Percentiles rank a stretch among this genome's conserved stretches.
phyloP scores from a whole-genome alignment of 768 basidiomycete species.

The Cantharellus anzutake region DNA sequence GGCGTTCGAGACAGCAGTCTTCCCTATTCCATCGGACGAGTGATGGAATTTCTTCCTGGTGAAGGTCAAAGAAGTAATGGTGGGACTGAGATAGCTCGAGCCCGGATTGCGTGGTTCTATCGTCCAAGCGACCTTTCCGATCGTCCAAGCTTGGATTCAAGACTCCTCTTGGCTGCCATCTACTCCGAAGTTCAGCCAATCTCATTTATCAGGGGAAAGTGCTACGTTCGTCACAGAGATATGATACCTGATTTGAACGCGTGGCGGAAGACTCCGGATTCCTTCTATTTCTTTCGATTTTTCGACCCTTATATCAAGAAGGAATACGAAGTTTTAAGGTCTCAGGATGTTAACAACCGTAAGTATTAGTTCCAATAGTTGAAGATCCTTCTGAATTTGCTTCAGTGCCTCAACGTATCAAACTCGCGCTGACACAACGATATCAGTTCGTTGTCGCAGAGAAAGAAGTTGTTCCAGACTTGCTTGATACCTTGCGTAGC shows the following conservation, averaged over 20 bases:
- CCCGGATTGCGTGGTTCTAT: constrained; percentile 91
- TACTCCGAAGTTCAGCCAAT: constrained; percentile 94
- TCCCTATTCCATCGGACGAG: constrained; percentile 86
- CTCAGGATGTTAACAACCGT: constrained; percentile 79
- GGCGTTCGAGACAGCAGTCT: constrained; percentile 69
- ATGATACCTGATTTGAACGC: constrained; percentile 82
- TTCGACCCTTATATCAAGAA: constrained; percentile 98
- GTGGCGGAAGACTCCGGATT: constrained; percentile 87
- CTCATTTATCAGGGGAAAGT: constrained; percentile 79
- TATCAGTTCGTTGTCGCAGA: constrained; percentile 95
- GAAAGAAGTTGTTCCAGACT: constrained; percentile 82
- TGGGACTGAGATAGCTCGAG: constrained; percentile 57
- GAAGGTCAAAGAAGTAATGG: constrained; percentile 50
- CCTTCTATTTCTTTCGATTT: constrained; percentile 89
- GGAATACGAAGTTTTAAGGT: constrained; percentile 89
- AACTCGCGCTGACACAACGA: constrained; percentile 52
- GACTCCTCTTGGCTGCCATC: constrained; percentile 85
- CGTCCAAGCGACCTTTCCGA: constrained; percentile 91
- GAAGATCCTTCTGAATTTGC: background rate
- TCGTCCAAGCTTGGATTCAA: constrained; percentile 75
- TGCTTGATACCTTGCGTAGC: constrained; percentile 76
- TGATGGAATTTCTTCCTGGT: constrained; percentile 89
- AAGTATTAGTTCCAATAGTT: constrained; percentile 20
- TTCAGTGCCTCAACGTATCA: constrained; percentile 64
- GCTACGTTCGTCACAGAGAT: constrained; percentile 88